These are phyloP conservation scores for Trichoderma gracile DNA, from an alignment of 2,329 filamentous ascomycete genomes.

Conservation along the genomic window DNA sequence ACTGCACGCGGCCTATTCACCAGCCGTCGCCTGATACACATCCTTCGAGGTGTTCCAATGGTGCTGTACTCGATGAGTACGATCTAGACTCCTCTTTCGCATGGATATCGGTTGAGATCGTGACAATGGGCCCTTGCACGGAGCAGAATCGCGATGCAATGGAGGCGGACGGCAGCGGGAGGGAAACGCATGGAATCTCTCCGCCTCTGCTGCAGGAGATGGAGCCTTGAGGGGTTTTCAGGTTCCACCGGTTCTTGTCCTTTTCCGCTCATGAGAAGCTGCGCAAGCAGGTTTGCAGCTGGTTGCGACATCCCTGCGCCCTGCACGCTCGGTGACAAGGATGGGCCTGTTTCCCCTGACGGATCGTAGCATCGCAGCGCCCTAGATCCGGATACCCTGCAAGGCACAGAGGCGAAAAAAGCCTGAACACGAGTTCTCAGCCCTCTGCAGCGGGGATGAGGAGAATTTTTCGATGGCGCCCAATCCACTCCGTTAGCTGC, in stretches of 20 bases:
- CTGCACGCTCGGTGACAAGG: background rate
- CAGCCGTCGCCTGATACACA: background rate
- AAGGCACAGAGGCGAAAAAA: constrained; percentile 11
- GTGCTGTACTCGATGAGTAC: background rate
- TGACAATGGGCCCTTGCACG: constrained; percentile 1
- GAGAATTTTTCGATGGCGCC: constrained; percentile 4
- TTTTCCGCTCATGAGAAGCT: constrained; percentile 10
- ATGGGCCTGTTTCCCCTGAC: constrained; percentile 17
- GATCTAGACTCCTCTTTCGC: background rate
- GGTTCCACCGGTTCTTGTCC: constrained; percentile 16
- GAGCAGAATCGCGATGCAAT: background rate
- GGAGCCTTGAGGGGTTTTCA: constrained; percentile 22
- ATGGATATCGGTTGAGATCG: background rate
- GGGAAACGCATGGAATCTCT: constrained; percentile 18
- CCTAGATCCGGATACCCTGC: constrained; percentile 24
- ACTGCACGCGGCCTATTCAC: background rate
- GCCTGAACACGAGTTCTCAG: background rate
- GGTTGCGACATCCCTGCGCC: background rate
- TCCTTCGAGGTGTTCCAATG: too few relatives aligned
- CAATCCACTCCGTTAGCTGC: constrained; percentile 2
- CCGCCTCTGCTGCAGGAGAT: background rate
- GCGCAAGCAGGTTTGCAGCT: constrained; percentile 12
- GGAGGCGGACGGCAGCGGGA: constrained; percentile 13
- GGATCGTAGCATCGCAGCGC: constrained; percentile 28
- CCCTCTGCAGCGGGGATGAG: constrained; percentile 2